These are phyloP conservation scores for Fusarium goolgardi DNA, from an alignment of 2,329 filamentous ascomycete genomes.

Conservation along the genomic window DNA sequence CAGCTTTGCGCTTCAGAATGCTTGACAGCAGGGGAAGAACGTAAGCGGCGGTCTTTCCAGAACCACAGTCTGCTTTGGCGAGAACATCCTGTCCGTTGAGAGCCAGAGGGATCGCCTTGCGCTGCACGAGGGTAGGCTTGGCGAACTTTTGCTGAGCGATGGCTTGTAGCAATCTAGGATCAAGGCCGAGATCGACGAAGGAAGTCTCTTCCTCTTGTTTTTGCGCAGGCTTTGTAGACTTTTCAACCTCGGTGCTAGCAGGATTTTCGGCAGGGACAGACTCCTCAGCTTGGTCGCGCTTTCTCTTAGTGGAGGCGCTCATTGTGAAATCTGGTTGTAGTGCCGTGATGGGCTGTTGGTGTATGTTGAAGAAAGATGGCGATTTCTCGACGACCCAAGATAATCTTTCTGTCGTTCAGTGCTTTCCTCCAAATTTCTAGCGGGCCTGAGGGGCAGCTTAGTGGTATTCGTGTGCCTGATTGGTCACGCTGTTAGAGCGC, in stretches of 20 bases:
- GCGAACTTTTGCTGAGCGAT: slow-evolving; percentile 86
- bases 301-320: slow-evolving; percentile 63
- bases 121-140: slow-evolving; percentile 89
- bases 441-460: slow-evolving; percentile 43
- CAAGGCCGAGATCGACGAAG: slow-evolving; percentile 83
- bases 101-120: slow-evolving; percentile 86
- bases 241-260: slow-evolving; percentile 46
- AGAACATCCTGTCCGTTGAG: slow-evolving; percentile 90
- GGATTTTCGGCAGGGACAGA: slow-evolving; percentile 51
- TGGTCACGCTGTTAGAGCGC: fast-evolving
- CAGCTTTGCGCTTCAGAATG: slow-evolving; percentile 81
- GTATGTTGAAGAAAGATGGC: slow-evolving; percentile 32
- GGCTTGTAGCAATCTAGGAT: slow-evolving; percentile 86
- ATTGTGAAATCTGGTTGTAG: slow-evolving; percentile 53
- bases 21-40: slow-evolving; percentile 87
- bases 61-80: slow-evolving; percentile 92
- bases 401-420: slow-evolving; percentile 33
- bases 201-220: slow-evolving; percentile 56
- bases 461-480: slow-evolving; percentile 33
- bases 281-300: slow-evolving; percentile 68
- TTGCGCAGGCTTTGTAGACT: slow-evolving; percentile 42
- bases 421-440: slow-evolving; percentile 47
- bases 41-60: slow-evolving; percentile 97
- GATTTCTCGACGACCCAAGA: slow-evolving; percentile 39
- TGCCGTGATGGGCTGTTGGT: slow-evolving; percentile 12